These are phyloP conservation scores for Mortierella polycephala DNA, from an alignment of 371 early-diverging fungal genomes.

Conservation along the genomic window DNA sequence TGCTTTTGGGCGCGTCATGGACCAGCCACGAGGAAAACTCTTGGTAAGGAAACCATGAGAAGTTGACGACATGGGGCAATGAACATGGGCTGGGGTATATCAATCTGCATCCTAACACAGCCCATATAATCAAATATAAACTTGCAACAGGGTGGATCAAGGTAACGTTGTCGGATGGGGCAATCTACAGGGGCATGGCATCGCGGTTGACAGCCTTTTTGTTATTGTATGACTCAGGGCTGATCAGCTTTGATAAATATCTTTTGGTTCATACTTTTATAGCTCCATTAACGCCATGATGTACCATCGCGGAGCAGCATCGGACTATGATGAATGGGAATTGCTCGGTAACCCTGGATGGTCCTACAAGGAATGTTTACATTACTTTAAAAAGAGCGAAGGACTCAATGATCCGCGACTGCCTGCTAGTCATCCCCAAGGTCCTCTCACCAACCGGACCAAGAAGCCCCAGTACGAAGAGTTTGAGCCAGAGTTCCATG, in stretches of 20 bases:
- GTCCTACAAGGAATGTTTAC: conserved; percentile 43
- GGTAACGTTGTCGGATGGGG: not conserved
- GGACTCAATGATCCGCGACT: conserved; percentile 34
- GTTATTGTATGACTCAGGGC: not conserved
- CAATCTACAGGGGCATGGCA: not conserved
- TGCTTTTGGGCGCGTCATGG: conserved; percentile 32
- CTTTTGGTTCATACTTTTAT: not conserved
- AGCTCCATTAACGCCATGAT: conserved; percentile 53
- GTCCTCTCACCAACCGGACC: conserved; percentile 26
- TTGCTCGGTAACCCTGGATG: conserved; percentile 43
- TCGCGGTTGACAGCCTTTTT: no score
- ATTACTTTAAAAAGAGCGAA: conserved; percentile 48
- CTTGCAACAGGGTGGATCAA: conserved; percentile 11
- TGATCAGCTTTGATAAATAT: not conserved
- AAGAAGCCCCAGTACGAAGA: conserved; percentile 27
- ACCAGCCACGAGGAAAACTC: conserved; percentile 41
- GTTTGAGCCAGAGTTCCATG: conserved; percentile 44
- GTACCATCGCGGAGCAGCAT: conserved; percentile 50
- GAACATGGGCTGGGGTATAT: not conserved
- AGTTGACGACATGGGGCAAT: no score
- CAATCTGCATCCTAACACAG: not conserved
- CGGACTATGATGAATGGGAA: conserved; percentile 49
- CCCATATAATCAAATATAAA: not conserved
- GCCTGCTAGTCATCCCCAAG: conserved; percentile 34
- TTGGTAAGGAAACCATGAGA: conserved; percentile 15